Evolutionary conservation across 2,329 filamentous ascomycete species (phyloP), one percentile per base, ranked within the genome.

Genomic region (Bipolaris bicolor): DNA sequence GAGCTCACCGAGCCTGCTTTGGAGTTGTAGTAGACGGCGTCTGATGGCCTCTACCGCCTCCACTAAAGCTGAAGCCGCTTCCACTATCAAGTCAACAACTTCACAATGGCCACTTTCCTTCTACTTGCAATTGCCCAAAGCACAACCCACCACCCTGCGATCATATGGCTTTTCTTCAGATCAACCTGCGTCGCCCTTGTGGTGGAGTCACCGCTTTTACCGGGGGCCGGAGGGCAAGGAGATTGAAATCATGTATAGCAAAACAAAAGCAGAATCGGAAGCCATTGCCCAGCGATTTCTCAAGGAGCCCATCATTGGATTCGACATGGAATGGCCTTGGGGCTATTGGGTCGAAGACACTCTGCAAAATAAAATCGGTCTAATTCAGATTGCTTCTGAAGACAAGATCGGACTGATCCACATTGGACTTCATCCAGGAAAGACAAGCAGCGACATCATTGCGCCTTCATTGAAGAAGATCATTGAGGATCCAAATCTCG

Each of bases 271-370:
- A 34, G 85, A 84, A 2, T 89, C 90, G 16, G 91, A 97, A 72
- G 77, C 80, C 5, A 83, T 90, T 7, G 79, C 85, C 16, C 75
- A 84, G 55, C 82, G 89, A 55, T 97, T 97, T 65, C 70, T 87
- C 37, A 64, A 83, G 24, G 86, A 95, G 68, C 81, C 85, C 37
- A 77, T 96, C 2, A 73, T 97, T n/a, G 93, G 93, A 0, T 92
- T 97, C 60, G 93, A 97, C 69, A 83, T 97, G 60, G 94, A 97
- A 78, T 97, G 94, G 93, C 82, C 86, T 50, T 65, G 63, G 36
- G 59, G 83, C 5, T 81, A 86, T 0, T 78, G 71, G 5, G 80
- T 73, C 18, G 66, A 62, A 7, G 73, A 81, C 2, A 80, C 82
- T 3, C 77, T 87, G 3, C 88, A 90, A 62, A 80, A 83, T 49